Evolutionary conservation across 2,329 filamentous ascomycete species (phyloP).

Genomic region (Pseudonectria buxi): DNA sequence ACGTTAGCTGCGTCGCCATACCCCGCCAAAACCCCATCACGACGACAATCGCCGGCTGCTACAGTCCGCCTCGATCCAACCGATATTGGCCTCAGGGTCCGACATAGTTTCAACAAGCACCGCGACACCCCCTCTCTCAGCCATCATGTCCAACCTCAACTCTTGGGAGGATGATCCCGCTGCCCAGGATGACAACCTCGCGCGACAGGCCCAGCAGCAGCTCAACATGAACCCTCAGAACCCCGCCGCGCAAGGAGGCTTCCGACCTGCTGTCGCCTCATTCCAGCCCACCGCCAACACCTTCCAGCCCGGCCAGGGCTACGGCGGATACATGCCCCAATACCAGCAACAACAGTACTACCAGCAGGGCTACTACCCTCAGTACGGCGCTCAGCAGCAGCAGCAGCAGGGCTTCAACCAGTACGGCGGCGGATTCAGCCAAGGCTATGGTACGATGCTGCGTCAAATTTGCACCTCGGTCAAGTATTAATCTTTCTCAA

Average conservation of each 20-base stretch:
- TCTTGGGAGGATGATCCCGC: slow-evolving; percentile 90
- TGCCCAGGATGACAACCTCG: slow-evolving; percentile 70
- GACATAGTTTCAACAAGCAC: slow-evolving; percentile 7
- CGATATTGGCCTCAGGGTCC: not conserved
- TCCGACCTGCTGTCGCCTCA: slow-evolving; percentile 48
- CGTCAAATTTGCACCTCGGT: slow-evolving; percentile 5
- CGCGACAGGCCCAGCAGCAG: slow-evolving; percentile 68
- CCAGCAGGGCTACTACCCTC: slow-evolving; percentile 50
- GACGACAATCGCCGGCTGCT: slow-evolving; percentile 1
- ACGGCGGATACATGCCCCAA: slow-evolving; percentile 50
- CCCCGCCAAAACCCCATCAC: slow-evolving; percentile 1
- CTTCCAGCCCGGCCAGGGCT: slow-evolving; percentile 68
- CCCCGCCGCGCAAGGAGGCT: slow-evolving; percentile 39
- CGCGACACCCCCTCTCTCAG: slow-evolving; percentile 7
- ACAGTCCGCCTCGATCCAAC: slow-evolving; percentile 7
- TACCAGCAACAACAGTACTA: slow-evolving; percentile 47
- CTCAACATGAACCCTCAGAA: slow-evolving; percentile 61
- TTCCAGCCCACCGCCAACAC: slow-evolving; percentile 67
- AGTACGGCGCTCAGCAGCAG: slow-evolving; percentile 42
- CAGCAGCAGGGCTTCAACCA: slow-evolving; percentile 44
- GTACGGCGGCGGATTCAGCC: slow-evolving; percentile 45
- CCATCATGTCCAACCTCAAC: slow-evolving; percentile 77
- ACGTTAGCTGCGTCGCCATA: slow-evolving; percentile 1
- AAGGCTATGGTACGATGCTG: slow-evolving; percentile 33
- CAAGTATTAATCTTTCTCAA: slow-evolving; percentile 23